Percentiles rank a stretch among this genome's conserved stretches.
Evolutionary conservation across 805 yeast genomes (phyloP).

Genomic region (Teunomyces tritomae): DNA sequence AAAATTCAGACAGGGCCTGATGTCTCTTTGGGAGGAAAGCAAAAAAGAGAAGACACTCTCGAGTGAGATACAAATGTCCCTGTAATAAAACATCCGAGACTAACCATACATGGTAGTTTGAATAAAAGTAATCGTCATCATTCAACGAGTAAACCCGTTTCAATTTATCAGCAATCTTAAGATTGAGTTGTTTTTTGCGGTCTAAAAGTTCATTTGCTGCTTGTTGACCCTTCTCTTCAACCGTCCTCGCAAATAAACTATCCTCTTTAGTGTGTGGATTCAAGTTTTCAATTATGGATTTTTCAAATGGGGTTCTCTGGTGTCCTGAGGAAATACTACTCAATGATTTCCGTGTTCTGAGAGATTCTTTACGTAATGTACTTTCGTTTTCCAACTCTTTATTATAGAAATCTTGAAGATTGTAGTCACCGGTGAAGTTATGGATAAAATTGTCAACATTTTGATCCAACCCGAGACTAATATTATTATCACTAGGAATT

Average conservation of each 20-base stretch:
- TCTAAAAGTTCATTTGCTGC: slow-evolving; percentile 5
- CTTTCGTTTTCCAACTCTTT: background rate
- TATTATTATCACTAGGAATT: background rate
- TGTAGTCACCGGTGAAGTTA: background rate
- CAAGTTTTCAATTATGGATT: slow-evolving; percentile 30
- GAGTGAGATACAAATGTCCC: slow-evolving; percentile 79
- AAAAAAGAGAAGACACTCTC: slow-evolving; percentile 62
- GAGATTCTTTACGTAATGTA: background rate
- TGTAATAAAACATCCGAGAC: slow-evolving; percentile 78
- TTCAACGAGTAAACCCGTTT: slow-evolving; percentile 41
- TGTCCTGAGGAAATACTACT: background rate
- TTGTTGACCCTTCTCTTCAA: slow-evolving; percentile 8
- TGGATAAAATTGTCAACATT: background rate
- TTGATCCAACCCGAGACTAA: background rate
- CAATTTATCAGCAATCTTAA: slow-evolving; percentile 34
- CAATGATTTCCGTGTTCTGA: background rate
- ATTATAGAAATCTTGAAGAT: background rate
- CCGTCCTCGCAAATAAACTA: slow-evolving; percentile 10
- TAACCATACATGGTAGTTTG: slow-evolving; percentile 77
- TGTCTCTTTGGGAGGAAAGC: slow-evolving; percentile 65
- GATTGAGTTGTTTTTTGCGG: slow-evolving; percentile 14
- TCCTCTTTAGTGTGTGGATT: slow-evolving; percentile 17
- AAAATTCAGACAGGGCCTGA: background rate
- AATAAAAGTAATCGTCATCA: slow-evolving; percentile 53
- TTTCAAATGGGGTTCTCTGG: slow-evolving; percentile 19